Conservation (phyloP, 371 early-diverging fungal species). For the Chytridium lagenaria region DNA sequence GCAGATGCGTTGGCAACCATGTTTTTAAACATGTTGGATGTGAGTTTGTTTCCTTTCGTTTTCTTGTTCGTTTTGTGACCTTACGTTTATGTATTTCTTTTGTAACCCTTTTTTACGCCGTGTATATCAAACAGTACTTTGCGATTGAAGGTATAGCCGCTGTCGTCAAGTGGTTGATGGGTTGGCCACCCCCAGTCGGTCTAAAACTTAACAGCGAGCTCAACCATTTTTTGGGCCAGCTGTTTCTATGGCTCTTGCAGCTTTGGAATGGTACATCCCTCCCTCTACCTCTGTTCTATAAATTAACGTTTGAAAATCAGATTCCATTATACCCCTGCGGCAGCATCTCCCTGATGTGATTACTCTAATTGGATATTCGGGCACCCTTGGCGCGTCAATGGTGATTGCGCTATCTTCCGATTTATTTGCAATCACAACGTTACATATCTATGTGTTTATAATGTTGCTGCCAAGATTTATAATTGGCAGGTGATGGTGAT, state of each 20-base stretch:
- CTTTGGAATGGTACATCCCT: constrained; percentile 77
- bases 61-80: background rate
- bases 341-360: constrained; percentile 68
- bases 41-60: too few relatives aligned
- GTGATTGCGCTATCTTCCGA: constrained; percentile 82
- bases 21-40: constrained; percentile 25
- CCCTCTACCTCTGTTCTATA: background rate
- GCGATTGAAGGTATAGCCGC: constrained; percentile 35
- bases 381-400: constrained; percentile 87
- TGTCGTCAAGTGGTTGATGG: constrained; percentile 84
- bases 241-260: constrained; percentile 91
- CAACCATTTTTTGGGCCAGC: constrained; percentile 87
- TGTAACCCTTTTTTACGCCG: too few relatives aligned
- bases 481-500: constrained; percentile 88
- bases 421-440: constrained; percentile 77
- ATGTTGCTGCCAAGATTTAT: constrained; percentile 89
- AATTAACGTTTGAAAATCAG: constrained; percentile 21
- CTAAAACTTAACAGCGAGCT: constrained; percentile 93
- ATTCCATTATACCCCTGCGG: constrained; percentile 31
- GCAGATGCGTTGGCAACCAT: constrained; percentile 16
- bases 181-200: constrained; percentile 88
- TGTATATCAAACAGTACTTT: constrained; percentile 21
- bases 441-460: constrained; percentile 95
- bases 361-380: constrained; percentile 74
- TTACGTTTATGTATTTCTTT: constrained; percentile 14